A percentile compares a stretch with the other conserved stretches of the same genome.
phyloP scores from a whole-genome alignment of 495 filamentous ascomycete species.

The Cairneyella variabilis region DNA sequence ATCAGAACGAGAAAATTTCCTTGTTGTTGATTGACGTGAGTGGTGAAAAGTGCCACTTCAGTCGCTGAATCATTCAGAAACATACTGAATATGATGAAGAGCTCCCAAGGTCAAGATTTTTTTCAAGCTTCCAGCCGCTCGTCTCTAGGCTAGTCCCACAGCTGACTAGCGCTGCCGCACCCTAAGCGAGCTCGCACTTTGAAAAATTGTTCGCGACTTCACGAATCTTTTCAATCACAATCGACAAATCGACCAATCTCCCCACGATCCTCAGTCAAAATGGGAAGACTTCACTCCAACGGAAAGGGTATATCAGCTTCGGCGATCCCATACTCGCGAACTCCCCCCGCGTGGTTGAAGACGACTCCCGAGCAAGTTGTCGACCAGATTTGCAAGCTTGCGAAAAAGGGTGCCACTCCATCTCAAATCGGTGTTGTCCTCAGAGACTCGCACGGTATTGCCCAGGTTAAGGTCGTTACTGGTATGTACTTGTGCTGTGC shows the following conservation, averaged over 20 bases:
- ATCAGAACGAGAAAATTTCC: no score
- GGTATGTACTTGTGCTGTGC: conserved; percentile 53
- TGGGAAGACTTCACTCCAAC: conserved; percentile 99
- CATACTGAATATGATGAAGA: no score
- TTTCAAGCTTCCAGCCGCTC: no score
- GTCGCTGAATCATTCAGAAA: no score
- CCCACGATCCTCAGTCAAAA: conserved; percentile 47
- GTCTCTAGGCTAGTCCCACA: no score
- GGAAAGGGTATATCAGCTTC: conserved; percentile 97
- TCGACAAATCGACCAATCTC: conserved; percentile 21
- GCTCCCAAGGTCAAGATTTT: no score
- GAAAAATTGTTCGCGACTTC: conserved; percentile 16
- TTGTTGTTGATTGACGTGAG: no score
- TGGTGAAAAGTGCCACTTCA: no score
- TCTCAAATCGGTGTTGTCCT: conserved; percentile 98
- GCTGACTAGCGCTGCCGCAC: no score
- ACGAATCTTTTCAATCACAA: conserved; percentile 16
- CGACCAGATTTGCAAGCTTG: conserved; percentile 98
- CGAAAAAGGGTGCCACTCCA: conserved; percentile 93
- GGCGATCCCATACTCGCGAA: conserved; percentile 94
- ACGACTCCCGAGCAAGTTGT: conserved; percentile 72
- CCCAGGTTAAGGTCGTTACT: conserved; percentile 94
- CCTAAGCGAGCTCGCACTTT: conserved; percentile 17
- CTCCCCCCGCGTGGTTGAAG: conserved; percentile 87
- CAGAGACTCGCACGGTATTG: conserved; percentile 94